phyloP scores from a whole-genome alignment of 148 eudicot genomes.

The Silene uniflora region DNA sequence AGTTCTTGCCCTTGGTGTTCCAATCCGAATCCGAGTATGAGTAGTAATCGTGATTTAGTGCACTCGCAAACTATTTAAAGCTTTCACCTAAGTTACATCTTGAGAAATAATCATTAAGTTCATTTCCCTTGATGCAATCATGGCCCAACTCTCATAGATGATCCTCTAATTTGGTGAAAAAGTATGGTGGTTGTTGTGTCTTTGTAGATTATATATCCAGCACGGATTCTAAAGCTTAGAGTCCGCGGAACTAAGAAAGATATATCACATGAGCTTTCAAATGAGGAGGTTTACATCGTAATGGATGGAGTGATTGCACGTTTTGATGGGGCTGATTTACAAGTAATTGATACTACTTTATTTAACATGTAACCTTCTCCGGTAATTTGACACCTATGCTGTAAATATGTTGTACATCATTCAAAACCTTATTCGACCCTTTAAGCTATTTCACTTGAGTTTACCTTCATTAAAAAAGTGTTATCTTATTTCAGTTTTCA shows the following conservation, averaged over 20 bases:
- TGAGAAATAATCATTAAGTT: not conserved
- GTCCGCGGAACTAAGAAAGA: constrained; percentile 79
- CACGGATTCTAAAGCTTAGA: constrained; percentile 65
- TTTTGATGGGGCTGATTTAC: constrained; percentile 81
- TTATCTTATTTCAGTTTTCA: not conserved
- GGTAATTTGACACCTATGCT: not conserved
- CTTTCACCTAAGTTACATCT: not conserved
- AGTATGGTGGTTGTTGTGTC: not conserved
- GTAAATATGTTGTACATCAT: not conserved
- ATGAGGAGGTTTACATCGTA: constrained; percentile 83
- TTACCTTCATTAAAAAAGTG: not conserved
- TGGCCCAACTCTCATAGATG: constrained; percentile 24
- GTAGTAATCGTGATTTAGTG: not conserved
- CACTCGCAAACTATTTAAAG: not conserved
- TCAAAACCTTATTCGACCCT: too few species aligned
- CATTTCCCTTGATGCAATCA: not conserved
- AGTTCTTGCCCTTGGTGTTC: too few species aligned
- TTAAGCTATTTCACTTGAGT: not conserved
- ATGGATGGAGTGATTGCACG: constrained; percentile 84
- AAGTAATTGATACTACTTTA: constrained; percentile 39
- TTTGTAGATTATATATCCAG: constrained; percentile 63
- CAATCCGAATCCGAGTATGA: not conserved
- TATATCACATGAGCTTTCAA: constrained; percentile 58
- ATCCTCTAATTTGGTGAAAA: not conserved
- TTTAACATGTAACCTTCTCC: not conserved